phyloP scores from a whole-genome alignment of 306 rosid genomes.

The Astragalus membranaceus region DNA sequence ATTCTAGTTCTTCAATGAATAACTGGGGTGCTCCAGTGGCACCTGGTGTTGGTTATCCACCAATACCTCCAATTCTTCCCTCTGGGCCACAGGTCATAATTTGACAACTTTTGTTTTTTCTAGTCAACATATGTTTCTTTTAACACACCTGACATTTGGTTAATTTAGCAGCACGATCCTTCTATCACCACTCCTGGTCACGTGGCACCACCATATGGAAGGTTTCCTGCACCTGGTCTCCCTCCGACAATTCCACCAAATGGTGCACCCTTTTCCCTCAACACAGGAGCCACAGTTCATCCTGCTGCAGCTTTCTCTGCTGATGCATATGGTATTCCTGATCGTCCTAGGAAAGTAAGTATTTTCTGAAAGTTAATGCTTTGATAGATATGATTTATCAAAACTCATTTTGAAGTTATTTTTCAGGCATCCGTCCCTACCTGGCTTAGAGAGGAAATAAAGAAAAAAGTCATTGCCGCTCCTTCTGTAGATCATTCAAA shows the following conservation, averaged over 20 bases:
- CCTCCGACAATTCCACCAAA: constrained; percentile 54
- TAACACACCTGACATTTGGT: constrained; percentile 25
- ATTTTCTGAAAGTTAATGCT: constrained; percentile 9
- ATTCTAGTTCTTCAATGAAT: constrained; percentile 54
- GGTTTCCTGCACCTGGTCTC: constrained; percentile 70
- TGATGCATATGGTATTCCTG: constrained; percentile 78
- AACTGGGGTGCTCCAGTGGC: constrained; percentile 59
- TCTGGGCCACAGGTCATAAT: constrained; percentile 77
- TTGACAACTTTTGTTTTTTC: constrained; percentile 2
- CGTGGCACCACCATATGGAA: constrained; percentile 63
- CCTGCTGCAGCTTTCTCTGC: constrained; percentile 58
- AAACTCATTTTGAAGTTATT: constrained; percentile 21
- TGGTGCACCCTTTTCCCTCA: constrained; percentile 50
- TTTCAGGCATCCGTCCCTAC: constrained; percentile 89
- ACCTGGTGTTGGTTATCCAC: constrained; percentile 61
- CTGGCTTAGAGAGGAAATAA: constrained; percentile 96
- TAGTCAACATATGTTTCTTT: background rate
- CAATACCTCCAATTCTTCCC: constrained; percentile 48
- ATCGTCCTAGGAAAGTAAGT: constrained; percentile 90
- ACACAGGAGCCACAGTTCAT: constrained; percentile 53
- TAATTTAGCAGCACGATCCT: constrained; percentile 67
- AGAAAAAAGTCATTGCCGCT: constrained; percentile 69
- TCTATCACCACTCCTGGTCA: constrained; percentile 61
- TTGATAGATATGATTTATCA: constrained; percentile 16
- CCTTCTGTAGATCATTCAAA: constrained; percentile 65